Percentiles rank a stretch among this genome's conserved stretches.
These are phyloP conservation scores for Amanita jacksonii DNA, from an alignment of 768 basidiomycete genomes.

Conservation along the genomic window DNA sequence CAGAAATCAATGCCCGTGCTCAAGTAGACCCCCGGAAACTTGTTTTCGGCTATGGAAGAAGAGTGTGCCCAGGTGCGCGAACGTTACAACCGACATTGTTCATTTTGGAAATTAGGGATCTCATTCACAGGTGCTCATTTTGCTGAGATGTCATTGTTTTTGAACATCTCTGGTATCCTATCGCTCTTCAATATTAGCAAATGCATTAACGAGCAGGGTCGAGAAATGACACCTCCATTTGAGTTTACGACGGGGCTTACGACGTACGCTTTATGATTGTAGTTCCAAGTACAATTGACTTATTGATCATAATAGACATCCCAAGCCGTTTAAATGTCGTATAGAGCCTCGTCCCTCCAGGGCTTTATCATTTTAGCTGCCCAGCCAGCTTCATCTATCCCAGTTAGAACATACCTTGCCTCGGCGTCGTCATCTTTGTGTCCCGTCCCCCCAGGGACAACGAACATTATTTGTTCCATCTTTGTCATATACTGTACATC, in stretches of 20 bases:
- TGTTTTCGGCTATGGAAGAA: constrained; percentile 5
- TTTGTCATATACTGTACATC: no score
- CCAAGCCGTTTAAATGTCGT: not conserved
- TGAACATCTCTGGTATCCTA: constrained; percentile 8
- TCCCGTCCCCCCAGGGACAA: no score
- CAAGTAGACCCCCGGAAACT: constrained; percentile 7
- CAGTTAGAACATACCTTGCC: no score
- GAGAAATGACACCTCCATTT: not conserved
- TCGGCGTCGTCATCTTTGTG: no score
- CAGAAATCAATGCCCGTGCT: not conserved
- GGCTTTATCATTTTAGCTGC: no score
- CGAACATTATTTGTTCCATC: no score
- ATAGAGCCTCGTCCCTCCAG: constrained; percentile 5
- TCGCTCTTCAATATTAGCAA: constrained; percentile 5
- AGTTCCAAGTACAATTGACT: no score
- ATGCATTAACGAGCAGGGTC: not conserved
- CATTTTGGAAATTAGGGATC: no score
- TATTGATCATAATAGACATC: no score
- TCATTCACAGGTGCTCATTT: no score
- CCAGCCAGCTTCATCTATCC: no score
- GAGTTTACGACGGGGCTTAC: constrained; percentile 9
- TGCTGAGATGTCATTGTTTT: constrained; percentile 4
- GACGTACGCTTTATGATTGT: not conserved
- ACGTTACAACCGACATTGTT: no score
- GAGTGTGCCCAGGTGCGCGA: constrained; percentile 9